A percentile compares a stretch with the other conserved stretches of the same genome.
Evolutionary conservation across 2,329 filamentous ascomycete species (phyloP).

Genomic region (Coleophoma eucalyptorum): DNA sequence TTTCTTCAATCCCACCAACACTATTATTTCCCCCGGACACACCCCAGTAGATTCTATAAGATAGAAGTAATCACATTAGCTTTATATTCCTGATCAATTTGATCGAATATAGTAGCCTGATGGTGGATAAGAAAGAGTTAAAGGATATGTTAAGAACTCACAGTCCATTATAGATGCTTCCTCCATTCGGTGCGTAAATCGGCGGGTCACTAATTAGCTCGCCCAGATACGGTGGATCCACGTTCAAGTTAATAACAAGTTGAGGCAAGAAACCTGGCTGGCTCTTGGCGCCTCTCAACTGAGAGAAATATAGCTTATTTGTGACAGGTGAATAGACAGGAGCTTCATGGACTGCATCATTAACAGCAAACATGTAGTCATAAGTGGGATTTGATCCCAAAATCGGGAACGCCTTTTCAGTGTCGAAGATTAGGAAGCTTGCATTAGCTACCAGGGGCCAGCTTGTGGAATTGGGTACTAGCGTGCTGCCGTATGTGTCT

Average conservation of each 20-base stretch:
- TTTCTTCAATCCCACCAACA: constrained; percentile 32
- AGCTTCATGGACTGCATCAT: constrained; percentile 34
- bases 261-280: constrained; percentile 32
- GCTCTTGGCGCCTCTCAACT: constrained; percentile 13
- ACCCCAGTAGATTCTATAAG: constrained; percentile 30
- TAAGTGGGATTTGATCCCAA: constrained; percentile 32
- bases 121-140: not conserved
- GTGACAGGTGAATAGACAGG: constrained; percentile 35
- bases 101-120: not conserved
- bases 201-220: constrained; percentile 36
- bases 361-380: constrained; percentile 30
- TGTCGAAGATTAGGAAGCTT: constrained; percentile 34
- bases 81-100: not conserved
- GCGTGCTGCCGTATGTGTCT: constrained; percentile 27
- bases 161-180: constrained; percentile 33
- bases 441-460: constrained; percentile 28
- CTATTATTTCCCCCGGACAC: constrained; percentile 32
- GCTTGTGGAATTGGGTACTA: constrained; percentile 26
- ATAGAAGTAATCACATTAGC: not conserved
- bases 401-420: constrained; percentile 28
- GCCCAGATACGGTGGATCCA: constrained; percentile 33
- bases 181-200: constrained; percentile 39
- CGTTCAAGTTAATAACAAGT: constrained; percentile 36
- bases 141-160: not conserved
- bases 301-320: constrained; percentile 35